Evolutionary conservation across 192 early-diverging fungal species (phyloP), one percentile per base, ranked within the genome.

Genomic region (Rhizophlyctis rosea): DNA sequence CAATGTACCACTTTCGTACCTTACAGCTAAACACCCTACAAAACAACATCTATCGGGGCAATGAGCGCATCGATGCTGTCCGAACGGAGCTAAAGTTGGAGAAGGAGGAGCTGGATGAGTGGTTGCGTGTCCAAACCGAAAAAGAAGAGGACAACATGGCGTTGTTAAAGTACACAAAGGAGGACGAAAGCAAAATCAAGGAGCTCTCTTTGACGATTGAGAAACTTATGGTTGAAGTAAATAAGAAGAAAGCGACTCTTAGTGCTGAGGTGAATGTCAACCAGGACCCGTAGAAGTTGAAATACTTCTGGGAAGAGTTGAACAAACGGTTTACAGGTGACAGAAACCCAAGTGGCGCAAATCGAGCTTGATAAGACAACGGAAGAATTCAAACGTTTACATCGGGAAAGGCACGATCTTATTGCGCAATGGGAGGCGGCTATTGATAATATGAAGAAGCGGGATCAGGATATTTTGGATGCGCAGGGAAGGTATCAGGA

Each of bases 141-240:
- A 84, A 84, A 68, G 77, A 84, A 52, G 82, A 84, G 61, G 82
- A 84, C 71, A 82, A 78, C 58, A 62, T 76, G 27, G 78, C 74
- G 7, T 68, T 84, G 35, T 36, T 80, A 18, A 83, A 84, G 55
- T 84, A 84, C 47, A 65, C 80, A 7, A 81, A 82, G 50, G 82
- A 84, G 57, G 82, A 84, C 59, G 78, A 84, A 21, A 23, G 51
- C 31, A 72, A 72, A 23, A 74, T 78, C 50, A 82, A 82, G 53
- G 80, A 84, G 28, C 69, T 84, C n/a, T 71, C 63, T 39, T 62
- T 79, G 47, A 54, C 59, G 21, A 81, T 80, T 47, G 80, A 84
- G 54, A 84, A 84, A 58, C 54, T 80, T n/a, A 75, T 84, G 78
- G 58, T 64, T 23, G 78, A 84, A 57, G 82, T 84, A 29, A 80